These are phyloP conservation scores for Rubroboletus pulcherrimus DNA, from an alignment of 768 basidiomycete genomes.

Conservation along the genomic window DNA sequence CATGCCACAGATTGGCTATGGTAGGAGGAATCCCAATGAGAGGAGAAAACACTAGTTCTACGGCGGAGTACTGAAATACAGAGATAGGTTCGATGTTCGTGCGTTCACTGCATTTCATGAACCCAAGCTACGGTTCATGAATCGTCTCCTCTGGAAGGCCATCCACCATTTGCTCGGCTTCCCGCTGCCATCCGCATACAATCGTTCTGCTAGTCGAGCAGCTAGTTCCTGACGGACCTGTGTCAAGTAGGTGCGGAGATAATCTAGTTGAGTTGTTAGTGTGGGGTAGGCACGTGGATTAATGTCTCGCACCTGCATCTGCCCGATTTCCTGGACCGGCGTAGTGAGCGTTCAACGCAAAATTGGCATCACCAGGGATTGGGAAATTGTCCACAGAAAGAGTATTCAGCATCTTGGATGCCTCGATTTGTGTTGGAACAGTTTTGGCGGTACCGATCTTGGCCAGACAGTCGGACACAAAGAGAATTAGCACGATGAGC, in stretches of 20 bases:
- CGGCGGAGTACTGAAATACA: slow-evolving; percentile 15
- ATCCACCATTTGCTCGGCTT: slow-evolving; percentile 99
- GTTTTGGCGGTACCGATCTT: slow-evolving; percentile 76
- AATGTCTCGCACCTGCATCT: slow-evolving; percentile 67
- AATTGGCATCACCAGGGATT: slow-evolving; percentile 94
- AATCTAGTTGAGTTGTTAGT: slow-evolving; percentile 49
- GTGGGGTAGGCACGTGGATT: neutral
- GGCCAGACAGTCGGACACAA: slow-evolving; percentile 93
- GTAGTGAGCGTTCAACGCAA: slow-evolving; percentile 90
- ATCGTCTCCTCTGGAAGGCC: slow-evolving; percentile 96
- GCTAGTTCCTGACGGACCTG: slow-evolving; percentile 94
- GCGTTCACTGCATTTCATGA: slow-evolving; percentile 36
- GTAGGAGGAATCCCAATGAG: slow-evolving; percentile 89
- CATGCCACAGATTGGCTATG: slow-evolving; percentile 84
- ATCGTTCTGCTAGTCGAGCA: slow-evolving; percentile 74
- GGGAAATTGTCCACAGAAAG: slow-evolving; percentile 91
- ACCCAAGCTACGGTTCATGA: slow-evolving; percentile 89
- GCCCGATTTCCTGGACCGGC: slow-evolving; percentile 69
- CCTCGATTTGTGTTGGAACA: slow-evolving; percentile 75
- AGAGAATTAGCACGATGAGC: slow-evolving; percentile 96
- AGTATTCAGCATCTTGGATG: slow-evolving; percentile 83
- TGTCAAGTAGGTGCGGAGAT: slow-evolving; percentile 83
- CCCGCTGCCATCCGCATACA: slow-evolving; percentile 90
- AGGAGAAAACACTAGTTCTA: slow-evolving; percentile 45
- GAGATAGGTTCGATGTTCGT: neutral